Evolutionary conservation across 495 filamentous ascomycete species (phyloP).

Genomic region (Elaphomyces granulatus): DNA sequence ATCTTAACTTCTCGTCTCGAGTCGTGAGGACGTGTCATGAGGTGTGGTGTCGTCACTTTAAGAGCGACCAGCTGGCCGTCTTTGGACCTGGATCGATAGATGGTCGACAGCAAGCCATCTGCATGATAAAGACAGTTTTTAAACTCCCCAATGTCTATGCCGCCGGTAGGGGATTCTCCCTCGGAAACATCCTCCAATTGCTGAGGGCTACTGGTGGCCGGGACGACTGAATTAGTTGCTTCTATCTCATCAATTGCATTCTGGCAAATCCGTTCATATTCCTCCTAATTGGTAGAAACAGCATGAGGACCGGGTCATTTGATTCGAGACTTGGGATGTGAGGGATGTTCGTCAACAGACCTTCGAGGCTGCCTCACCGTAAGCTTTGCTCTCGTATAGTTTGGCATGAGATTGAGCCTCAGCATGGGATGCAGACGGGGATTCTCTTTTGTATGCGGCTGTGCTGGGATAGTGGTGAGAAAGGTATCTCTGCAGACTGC

Average conservation of each 20-base stretch:
- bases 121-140: constrained; percentile 50
- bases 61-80: constrained; percentile 46
- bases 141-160: constrained; percentile 58
- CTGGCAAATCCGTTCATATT: constrained; percentile 33
- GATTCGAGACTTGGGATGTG: too few species aligned
- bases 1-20: constrained; percentile 63
- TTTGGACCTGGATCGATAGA: constrained; percentile 46
- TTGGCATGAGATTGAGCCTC: constrained; percentile 32
- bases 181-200: constrained; percentile 5
- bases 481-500: too few species aligned
- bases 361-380: constrained; percentile 26
- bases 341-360: constrained; percentile 17
- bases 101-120: constrained; percentile 66
- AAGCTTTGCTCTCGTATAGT: constrained; percentile 25
- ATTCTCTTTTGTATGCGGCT: constrained; percentile 27
- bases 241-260: constrained; percentile 27
- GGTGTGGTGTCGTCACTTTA: constrained; percentile 69
- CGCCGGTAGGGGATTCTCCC: constrained; percentile 11
- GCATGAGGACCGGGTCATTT: too few species aligned
- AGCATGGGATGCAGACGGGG: constrained; percentile 21
- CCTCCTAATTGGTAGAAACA: too few species aligned
- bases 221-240: constrained; percentile 8
- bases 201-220: constrained; percentile 11
- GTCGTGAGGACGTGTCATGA: constrained; percentile 65
- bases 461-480: constrained; percentile 25